phyloP scores from a whole-genome alignment of 2,329 filamentous ascomycete genomes.

The Sphaerostilbella broomeana region DNA sequence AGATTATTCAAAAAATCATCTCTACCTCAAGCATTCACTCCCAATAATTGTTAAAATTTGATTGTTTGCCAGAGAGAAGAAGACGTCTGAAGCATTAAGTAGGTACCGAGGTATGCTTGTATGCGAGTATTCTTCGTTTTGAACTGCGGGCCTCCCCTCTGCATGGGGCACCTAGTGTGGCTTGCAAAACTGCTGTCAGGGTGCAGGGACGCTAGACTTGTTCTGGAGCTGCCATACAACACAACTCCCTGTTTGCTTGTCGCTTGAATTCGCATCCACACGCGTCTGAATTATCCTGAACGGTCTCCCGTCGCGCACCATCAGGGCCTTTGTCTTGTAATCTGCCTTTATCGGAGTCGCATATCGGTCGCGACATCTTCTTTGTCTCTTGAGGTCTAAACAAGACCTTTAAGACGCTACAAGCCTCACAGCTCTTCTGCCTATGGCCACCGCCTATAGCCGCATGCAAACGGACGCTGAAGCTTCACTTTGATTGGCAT shows the following conservation, averaged over 20 bases:
- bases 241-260: constrained; percentile 9
- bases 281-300: constrained; percentile 11
- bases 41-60: no score
- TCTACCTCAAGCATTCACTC: no score
- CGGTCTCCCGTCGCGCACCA: constrained; percentile 8
- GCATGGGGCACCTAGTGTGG: no score
- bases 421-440: neutral
- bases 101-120: no score
- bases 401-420: neutral
- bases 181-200: neutral
- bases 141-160: no score
- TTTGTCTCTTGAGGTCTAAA: neutral
- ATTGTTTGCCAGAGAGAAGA: no score
- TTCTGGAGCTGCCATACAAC: constrained; percentile 10
- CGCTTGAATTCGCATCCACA: constrained; percentile 11
- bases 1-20: no score
- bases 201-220: constrained; percentile 9
- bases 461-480: neutral
- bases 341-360: constrained; percentile 2
- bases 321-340: constrained; percentile 2
- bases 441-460: neutral
- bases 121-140: no score
- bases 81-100: no score
- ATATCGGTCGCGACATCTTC: constrained; percentile 1
- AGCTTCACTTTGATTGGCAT: neutral